These are phyloP conservation scores for Mycena polygramma DNA, from an alignment of 768 basidiomycete species.

Conservation along the genomic window DNA sequence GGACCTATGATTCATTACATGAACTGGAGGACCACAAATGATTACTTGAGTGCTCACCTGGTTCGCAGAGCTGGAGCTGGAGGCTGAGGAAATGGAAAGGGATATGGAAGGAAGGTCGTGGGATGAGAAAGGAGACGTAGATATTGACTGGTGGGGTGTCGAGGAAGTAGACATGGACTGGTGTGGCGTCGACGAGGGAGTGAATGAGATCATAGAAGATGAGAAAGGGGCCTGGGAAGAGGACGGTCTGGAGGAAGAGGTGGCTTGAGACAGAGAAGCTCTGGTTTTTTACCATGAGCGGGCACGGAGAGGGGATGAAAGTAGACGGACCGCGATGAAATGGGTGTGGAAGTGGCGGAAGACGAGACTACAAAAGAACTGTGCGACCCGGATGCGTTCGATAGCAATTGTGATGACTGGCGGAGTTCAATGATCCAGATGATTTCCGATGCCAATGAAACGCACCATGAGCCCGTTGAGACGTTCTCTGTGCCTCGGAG, in stretches of 20 bases:
- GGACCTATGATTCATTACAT: neutral
- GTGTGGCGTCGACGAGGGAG: neutral
- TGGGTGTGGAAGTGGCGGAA: neutral
- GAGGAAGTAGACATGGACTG: neutral
- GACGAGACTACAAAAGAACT: neutral
- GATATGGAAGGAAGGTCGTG: neutral
- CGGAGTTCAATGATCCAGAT: neutral
- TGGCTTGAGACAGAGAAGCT: neutral
- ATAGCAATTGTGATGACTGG: neutral
- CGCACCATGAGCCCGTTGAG: constrained; percentile 3
- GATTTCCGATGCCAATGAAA: neutral
- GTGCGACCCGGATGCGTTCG: neutral
- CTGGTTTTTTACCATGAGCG: neutral
- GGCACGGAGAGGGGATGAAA: neutral
- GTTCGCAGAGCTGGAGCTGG: constrained; percentile 1
- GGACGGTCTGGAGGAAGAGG: neutral
- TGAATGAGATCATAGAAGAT: neutral
- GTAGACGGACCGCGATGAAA: constrained; percentile 3
- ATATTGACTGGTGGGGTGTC: neutral
- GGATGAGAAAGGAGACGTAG: neutral
- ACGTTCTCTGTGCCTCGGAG: neutral
- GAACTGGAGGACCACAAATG: neutral
- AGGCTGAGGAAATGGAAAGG: too few relatives aligned
- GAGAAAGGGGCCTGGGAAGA: neutral
- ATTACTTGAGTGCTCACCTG: neutral